phyloP scores from a whole-genome alignment of 768 basidiomycete species.

The Mycena albidolilacea region DNA sequence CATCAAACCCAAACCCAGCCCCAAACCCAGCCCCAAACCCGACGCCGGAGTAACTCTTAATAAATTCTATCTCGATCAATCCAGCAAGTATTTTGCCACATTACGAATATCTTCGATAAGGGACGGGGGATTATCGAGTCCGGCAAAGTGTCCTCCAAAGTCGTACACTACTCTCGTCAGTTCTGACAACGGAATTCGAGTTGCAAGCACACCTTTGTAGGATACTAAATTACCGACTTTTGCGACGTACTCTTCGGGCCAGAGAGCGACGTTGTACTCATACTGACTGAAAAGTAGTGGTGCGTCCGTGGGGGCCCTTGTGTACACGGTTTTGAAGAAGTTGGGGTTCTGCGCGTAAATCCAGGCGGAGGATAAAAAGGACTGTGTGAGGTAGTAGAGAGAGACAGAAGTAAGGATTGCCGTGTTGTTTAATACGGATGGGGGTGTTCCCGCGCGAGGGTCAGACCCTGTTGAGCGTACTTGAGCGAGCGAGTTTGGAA shows the following conservation, averaged over 20 bases:
- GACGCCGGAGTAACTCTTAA: too few species aligned
- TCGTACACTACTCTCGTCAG: slow-evolving; percentile 11
- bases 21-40: too few species aligned
- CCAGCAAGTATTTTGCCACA: too few species aligned
- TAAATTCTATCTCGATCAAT: too few species aligned
- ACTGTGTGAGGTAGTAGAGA: slow-evolving; percentile 42
- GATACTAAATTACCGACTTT: slow-evolving; percentile 16
- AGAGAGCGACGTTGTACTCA: slow-evolving; percentile 20
- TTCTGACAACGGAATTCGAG: neutral
- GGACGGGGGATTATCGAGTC: slow-evolving; percentile 30
- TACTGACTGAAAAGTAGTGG: slow-evolving; percentile 25
- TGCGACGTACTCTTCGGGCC: slow-evolving; percentile 20
- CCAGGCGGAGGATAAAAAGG: slow-evolving; percentile 39
- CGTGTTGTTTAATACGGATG: slow-evolving; percentile 16
- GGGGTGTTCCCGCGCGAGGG: slow-evolving; percentile 30
- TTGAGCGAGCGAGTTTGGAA: too few species aligned
- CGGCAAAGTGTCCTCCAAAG: slow-evolving; percentile 32
- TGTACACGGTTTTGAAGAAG: neutral
- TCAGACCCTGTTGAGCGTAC: slow-evolving; percentile 12
- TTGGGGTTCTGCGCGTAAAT: slow-evolving; percentile 35
- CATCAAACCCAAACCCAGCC: too few species aligned
- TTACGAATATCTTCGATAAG: slow-evolving; percentile 31
- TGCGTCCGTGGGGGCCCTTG: slow-evolving; percentile 10
- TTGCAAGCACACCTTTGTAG: slow-evolving; percentile 19
- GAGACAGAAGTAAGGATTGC: slow-evolving; percentile 42